phyloP scores from a whole-genome alignment of 2,329 filamentous ascomycete species.

The Xylaria sp. region DNA sequence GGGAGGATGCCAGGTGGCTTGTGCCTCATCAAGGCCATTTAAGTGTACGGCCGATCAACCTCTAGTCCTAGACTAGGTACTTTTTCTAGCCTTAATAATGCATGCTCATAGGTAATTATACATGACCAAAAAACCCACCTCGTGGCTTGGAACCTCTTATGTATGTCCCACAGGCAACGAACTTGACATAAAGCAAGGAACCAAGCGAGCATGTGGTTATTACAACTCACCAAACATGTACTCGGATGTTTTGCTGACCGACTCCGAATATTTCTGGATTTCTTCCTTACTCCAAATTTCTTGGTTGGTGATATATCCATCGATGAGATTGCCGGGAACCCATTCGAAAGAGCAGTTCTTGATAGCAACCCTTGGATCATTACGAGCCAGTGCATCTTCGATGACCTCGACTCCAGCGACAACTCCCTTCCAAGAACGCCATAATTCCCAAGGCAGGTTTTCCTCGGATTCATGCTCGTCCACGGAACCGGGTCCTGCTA shows the following conservation, averaged over 20 bases:
- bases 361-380: slow-evolving; percentile 49
- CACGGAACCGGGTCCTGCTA: slow-evolving; percentile 59
- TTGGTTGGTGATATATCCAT: slow-evolving; percentile 66
- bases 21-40: too few species aligned
- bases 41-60: too few species aligned
- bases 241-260: slow-evolving; percentile 52
- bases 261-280: slow-evolving; percentile 55
- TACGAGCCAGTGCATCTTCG: slow-evolving; percentile 28
- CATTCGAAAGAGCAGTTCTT: slow-evolving; percentile 71
- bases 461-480: slow-evolving; percentile 61
- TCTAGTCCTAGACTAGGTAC: too few species aligned
- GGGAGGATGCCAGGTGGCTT: too few species aligned
- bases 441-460: slow-evolving; percentile 65
- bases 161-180: background rate
- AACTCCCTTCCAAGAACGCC: slow-evolving; percentile 56
- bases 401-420: slow-evolving; percentile 42
- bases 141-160: too few species aligned
- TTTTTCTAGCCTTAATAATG: background rate
- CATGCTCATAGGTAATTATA: background rate
- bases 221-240: slow-evolving; percentile 58
- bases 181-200: background rate
- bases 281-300: slow-evolving; percentile 56
- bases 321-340: slow-evolving; percentile 62
- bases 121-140: background rate
- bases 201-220: background rate